These are phyloP conservation scores for Lineolata rhizophorae DNA, from an alignment of 495 filamentous ascomycete species.

Conservation along the genomic window DNA sequence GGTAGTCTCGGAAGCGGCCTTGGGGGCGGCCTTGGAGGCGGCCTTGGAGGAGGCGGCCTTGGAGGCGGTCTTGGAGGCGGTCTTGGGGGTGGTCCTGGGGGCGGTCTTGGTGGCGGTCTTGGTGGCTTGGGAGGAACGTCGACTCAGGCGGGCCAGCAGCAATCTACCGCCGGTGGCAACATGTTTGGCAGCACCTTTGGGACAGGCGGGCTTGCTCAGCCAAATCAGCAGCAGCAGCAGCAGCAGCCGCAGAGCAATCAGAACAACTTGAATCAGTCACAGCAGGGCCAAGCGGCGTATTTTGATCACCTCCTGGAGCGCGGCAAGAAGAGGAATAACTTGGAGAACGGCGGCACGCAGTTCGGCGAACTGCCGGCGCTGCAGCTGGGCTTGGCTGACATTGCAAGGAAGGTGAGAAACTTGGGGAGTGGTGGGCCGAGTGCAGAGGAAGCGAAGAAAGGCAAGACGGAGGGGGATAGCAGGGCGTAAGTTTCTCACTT, in stretches of 20 bases:
- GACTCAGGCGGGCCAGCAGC: conserved; percentile 1
- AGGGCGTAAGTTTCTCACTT: conserved; percentile 33
- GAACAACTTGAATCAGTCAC: neutral
- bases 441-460: conserved; percentile 19
- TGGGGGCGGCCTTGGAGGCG: no score
- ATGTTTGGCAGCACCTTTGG: conserved; percentile 5
- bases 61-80: no score
- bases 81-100: no score
- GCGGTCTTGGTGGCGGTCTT: no score
- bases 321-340: conserved; percentile 33
- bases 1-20: no score
- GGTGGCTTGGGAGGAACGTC: conserved; percentile 1
- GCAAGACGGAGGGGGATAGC: conserved; percentile 14
- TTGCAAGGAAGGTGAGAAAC: conserved; percentile 62
- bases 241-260: neutral
- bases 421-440: conserved; percentile 33
- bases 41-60: no score
- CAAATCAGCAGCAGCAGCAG: conserved; percentile 2
- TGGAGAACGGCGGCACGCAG: conserved; percentile 26
- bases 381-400: conserved; percentile 69
- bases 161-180: no score
- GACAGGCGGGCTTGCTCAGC: neutral
- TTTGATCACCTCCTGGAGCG: conserved; percentile 76
- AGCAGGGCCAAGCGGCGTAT: conserved; percentile 29
- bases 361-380: conserved; percentile 41